Evolutionary conservation across 2,329 filamentous ascomycete species (phyloP).

Genomic region (Bipolaris gigantea): DNA sequence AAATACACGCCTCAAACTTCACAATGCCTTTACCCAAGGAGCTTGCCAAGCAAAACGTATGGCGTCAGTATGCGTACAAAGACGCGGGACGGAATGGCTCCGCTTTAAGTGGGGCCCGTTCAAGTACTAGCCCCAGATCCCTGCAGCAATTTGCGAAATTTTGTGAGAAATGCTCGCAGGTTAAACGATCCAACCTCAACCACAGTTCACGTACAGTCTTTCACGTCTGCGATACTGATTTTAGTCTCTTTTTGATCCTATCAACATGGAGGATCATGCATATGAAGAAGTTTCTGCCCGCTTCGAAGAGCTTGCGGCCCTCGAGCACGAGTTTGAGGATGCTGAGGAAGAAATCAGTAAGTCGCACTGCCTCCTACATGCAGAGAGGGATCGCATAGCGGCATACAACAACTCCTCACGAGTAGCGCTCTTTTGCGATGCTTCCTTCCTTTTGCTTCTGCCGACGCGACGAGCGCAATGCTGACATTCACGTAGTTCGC

Average conservation of each 20-base stretch:
- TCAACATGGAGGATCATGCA: conserved; percentile 26
- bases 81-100: conserved; percentile 14
- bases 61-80: background rate
- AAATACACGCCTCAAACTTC: no score
- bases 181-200: conserved; percentile 3
- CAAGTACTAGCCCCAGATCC: conserved; percentile 6
- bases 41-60: background rate
- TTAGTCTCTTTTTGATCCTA: background rate
- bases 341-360: conserved; percentile 80
- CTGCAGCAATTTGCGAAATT: conserved; percentile 18
- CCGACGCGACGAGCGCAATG: background rate
- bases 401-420: background rate
- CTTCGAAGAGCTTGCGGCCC: conserved; percentile 75
- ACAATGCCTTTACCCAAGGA: background rate
- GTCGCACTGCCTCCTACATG: conserved; percentile 1
- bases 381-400: background rate
- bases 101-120: conserved; percentile 13
- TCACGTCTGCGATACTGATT: background rate
- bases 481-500: conserved; percentile 59
- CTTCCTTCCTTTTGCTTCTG: background rate
- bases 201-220: background rate
- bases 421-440: background rate
- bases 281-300: conserved; percentile 35
- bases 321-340: conserved; percentile 84
- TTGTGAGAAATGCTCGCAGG: conserved; percentile 13